These are phyloP conservation scores for Anthostomella pinea DNA, from an alignment of 2,329 filamentous ascomycete genomes.

Conservation along the genomic window DNA sequence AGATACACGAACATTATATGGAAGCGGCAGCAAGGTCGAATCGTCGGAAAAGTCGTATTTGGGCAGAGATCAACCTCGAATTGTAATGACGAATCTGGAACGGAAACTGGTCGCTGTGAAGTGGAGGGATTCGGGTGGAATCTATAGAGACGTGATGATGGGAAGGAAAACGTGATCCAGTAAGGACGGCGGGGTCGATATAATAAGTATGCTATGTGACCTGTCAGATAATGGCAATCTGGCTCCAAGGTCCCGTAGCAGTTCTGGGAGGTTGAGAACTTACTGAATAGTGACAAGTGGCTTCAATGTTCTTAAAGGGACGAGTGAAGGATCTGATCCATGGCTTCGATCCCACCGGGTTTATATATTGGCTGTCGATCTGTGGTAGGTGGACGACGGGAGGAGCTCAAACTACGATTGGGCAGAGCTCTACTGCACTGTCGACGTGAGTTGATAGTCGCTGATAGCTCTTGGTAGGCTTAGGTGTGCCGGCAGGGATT, in stretches of 20 bases:
- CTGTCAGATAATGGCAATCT: slow-evolving; percentile 15
- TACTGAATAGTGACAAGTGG: slow-evolving; percentile 11
- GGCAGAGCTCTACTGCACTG: slow-evolving; percentile 8
- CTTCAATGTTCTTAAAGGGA: slow-evolving; percentile 10
- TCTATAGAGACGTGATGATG: slow-evolving; percentile 7
- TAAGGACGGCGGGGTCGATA: slow-evolving; percentile 18
- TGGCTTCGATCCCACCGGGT: slow-evolving; percentile 23
- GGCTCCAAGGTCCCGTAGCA: slow-evolving; percentile 11
- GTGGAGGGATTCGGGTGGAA: neutral
- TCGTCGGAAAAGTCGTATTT: too few relatives aligned
- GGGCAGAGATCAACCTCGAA: too few relatives aligned
- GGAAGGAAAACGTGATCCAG: slow-evolving; percentile 8
- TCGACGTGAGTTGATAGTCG: slow-evolving; percentile 9
- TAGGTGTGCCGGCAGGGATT: slow-evolving; percentile 38
- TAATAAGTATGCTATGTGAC: slow-evolving; percentile 13
- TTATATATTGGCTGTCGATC: slow-evolving; percentile 22
- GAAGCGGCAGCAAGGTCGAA: neutral
- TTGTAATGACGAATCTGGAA: too few relatives aligned
- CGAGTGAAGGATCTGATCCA: slow-evolving; percentile 15
- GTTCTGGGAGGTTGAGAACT: slow-evolving; percentile 5
- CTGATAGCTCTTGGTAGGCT: slow-evolving; percentile 39
- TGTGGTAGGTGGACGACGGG: neutral
- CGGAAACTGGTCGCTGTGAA: too few relatives aligned
- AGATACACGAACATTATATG: slow-evolving; percentile 1
- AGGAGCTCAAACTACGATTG: slow-evolving; percentile 1